phyloP scores from a whole-genome alignment of 768 basidiomycete genomes.

The Exidia glandulosa region DNA sequence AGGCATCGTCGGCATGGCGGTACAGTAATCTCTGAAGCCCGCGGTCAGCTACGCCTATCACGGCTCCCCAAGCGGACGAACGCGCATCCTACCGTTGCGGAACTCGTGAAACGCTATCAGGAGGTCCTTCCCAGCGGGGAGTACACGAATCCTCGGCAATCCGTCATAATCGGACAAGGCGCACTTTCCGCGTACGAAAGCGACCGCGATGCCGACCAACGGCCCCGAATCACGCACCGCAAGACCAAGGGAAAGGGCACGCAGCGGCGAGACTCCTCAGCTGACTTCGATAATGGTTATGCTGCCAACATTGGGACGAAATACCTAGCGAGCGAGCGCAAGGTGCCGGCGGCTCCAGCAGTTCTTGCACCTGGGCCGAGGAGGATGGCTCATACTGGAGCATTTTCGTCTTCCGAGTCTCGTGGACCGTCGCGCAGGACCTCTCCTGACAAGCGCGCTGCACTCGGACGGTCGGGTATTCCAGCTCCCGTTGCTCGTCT shows the following conservation, averaged over 20 bases:
- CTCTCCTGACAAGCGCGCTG: slow-evolving; percentile 57
- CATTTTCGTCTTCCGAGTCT: slow-evolving; percentile 37
- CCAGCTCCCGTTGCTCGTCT: not conserved
- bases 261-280: slow-evolving; percentile 47
- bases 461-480: not conserved
- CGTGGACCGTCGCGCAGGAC: slow-evolving; percentile 47
- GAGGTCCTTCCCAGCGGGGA: slow-evolving; percentile 64
- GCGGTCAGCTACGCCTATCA: not conserved
- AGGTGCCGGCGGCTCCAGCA: slow-evolving; percentile 25
- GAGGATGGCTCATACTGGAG: not conserved
- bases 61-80: not conserved
- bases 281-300: slow-evolving; percentile 87
- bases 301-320: slow-evolving; percentile 84
- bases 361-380: slow-evolving; percentile 41
- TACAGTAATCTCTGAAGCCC: not conserved
- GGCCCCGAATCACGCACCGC: slow-evolving; percentile 10
- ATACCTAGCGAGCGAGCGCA: slow-evolving; percentile 46
- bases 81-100: slow-evolving; percentile 43
- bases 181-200: slow-evolving; percentile 77
- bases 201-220: slow-evolving; percentile 50
- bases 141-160: slow-evolving; percentile 52
- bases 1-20: not conserved
- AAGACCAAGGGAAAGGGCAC: slow-evolving; percentile 16
- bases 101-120: slow-evolving; percentile 74
- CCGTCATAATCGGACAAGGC: slow-evolving; percentile 54